Evolutionary conservation across 1,139 yeast genomes (phyloP).

Genomic region (Pichia sp.): DNA sequence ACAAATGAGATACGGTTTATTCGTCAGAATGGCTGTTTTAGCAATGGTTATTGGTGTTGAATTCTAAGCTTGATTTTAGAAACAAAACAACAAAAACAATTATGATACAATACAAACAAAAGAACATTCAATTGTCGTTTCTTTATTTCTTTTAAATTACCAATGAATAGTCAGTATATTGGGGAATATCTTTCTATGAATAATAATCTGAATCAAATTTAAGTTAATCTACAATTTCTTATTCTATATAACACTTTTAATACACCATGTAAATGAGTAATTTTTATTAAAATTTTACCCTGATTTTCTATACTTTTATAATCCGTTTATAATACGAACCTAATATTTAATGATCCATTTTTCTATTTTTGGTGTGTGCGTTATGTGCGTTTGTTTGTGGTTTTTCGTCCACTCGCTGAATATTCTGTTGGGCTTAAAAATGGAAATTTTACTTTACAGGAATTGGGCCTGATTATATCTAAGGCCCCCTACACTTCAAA

Average conservation of each 20-base stretch:
- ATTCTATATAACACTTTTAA: neutral
- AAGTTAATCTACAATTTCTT: neutral
- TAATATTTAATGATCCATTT: neutral
- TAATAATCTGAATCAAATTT: neutral
- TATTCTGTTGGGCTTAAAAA: no score
- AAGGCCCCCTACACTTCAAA: no score
- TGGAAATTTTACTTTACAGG: no score
- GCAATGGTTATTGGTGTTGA: constrained; percentile 93
- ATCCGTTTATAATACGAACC: neutral
- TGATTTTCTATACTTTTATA: neutral
- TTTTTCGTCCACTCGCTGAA: no score
- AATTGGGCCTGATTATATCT: no score
- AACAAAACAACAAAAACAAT: neutral
- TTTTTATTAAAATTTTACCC: neutral
- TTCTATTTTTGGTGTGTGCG: neutral
- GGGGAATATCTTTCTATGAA: constrained; percentile 20
- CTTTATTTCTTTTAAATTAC: neutral
- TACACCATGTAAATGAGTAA: neutral
- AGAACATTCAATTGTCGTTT: neutral
- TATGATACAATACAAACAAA: neutral
- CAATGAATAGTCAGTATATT: constrained; percentile 13
- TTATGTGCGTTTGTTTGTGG: neutral
- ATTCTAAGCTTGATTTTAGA: constrained; percentile 19
- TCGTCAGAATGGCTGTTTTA: constrained; percentile 96
- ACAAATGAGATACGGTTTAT: constrained; percentile 98